Evolutionary conservation across 108 stramenopile genomes (phyloP).

Genomic region (Schizochytrium sp.): DNA sequence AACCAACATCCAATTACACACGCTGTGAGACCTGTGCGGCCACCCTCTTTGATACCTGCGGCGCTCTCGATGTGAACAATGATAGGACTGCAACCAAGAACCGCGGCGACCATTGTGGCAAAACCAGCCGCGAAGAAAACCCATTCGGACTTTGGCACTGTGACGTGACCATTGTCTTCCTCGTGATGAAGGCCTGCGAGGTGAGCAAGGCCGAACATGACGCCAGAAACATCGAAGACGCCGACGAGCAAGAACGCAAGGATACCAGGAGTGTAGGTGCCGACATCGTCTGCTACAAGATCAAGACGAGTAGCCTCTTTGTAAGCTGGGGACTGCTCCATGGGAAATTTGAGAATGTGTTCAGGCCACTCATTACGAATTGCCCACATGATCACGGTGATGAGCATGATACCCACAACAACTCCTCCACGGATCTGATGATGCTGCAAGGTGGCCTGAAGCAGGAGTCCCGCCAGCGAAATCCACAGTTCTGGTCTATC

Average conservation of each 20-base stretch:
- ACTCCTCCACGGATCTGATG: slow-evolving; percentile 76
- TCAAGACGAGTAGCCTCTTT: slow-evolving; percentile 65
- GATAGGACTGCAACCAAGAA: slow-evolving; percentile 75
- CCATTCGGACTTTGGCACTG: slow-evolving; percentile 74
- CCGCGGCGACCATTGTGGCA: slow-evolving; percentile 74
- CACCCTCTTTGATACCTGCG: slow-evolving; percentile 79
- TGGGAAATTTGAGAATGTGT: slow-evolving; percentile 70
- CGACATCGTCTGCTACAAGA: slow-evolving; percentile 60
- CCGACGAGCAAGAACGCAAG: slow-evolving; percentile 76
- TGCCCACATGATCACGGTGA: slow-evolving; percentile 71
- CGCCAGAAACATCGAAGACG: slow-evolving; percentile 79
- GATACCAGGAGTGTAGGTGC: slow-evolving; percentile 58
- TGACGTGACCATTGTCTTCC: slow-evolving; percentile 63
- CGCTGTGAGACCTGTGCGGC: slow-evolving; percentile 78
- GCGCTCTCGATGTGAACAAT: slow-evolving; percentile 77
- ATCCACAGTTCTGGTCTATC: slow-evolving; percentile 67
- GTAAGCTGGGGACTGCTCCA: slow-evolving; percentile 20
- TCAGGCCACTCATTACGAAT: slow-evolving; percentile 68
- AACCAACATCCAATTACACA: slow-evolving; percentile 76
- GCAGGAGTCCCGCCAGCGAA: slow-evolving; percentile 71
- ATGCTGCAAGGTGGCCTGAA: slow-evolving; percentile 72
- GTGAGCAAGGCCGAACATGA: slow-evolving; percentile 77
- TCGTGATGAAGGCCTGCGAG: slow-evolving; percentile 69
- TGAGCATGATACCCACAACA: slow-evolving; percentile 73
- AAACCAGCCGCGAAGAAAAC: slow-evolving; percentile 71